Conservation (phyloP, 305 asterid genomes). For the Andrographis paniculata region DNA sequence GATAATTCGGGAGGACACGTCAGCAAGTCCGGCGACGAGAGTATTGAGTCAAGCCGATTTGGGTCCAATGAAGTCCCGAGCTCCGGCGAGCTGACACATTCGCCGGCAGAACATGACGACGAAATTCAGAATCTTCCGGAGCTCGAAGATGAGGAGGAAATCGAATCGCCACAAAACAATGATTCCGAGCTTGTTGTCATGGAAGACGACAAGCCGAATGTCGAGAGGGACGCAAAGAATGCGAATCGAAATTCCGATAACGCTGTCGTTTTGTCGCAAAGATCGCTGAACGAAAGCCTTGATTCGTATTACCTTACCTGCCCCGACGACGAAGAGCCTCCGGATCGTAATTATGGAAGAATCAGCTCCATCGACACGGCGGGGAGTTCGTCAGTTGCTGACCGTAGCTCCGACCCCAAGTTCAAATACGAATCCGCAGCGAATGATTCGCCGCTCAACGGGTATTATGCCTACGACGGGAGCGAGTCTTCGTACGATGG, state of each 20-base stretch:
- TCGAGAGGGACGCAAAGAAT: slow-evolving; percentile 19
- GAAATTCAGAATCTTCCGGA: slow-evolving; percentile 16
- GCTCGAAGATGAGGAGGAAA: slow-evolving; percentile 22
- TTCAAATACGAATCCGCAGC: slow-evolving; percentile 16
- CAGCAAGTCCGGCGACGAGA: slow-evolving; percentile 11
- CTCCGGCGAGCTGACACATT: slow-evolving; percentile 22
- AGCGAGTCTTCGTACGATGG: slow-evolving; percentile 77
- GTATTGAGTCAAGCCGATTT: slow-evolving; percentile 13
- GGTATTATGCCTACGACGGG: slow-evolving; percentile 54
- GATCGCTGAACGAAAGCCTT: slow-evolving; percentile 27
- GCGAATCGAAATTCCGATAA: slow-evolving; percentile 11
- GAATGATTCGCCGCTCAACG: slow-evolving; percentile 32
- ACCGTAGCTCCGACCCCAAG: slow-evolving; percentile 26
- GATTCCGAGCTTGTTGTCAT: slow-evolving; percentile 7
- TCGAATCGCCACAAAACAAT: no score
- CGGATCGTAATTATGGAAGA: slow-evolving; percentile 31
- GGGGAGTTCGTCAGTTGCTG: slow-evolving; percentile 27
- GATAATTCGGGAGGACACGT: slow-evolving; percentile 6
- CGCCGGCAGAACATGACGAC: slow-evolving; percentile 14
- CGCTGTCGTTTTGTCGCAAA: slow-evolving; percentile 24
- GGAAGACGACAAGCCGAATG: slow-evolving; percentile 16
- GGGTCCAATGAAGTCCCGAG: slow-evolving; percentile 23
- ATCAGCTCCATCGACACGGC: slow-evolving; percentile 31
- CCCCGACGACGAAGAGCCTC: slow-evolving; percentile 28
- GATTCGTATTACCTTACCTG: slow-evolving; percentile 26